Conservation (phyloP, 2,329 filamentous ascomycete genomes). For the Thelonectria olida region DNA sequence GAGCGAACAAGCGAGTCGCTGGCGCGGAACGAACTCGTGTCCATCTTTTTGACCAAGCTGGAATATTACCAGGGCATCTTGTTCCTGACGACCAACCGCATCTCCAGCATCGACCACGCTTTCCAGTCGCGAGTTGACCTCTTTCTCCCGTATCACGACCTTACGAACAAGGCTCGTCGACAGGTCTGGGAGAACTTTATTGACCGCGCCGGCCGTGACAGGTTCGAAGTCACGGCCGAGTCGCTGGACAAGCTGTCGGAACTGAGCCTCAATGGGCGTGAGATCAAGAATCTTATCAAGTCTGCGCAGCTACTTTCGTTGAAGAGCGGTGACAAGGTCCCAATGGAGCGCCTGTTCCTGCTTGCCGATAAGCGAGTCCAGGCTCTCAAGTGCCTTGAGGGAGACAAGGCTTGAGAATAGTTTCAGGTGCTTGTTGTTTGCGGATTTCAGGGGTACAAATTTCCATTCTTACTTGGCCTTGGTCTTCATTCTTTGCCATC, state of each 20-base stretch:
- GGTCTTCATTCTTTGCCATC: too few species aligned
- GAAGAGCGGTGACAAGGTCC: constrained; percentile 41
- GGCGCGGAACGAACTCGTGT: constrained; percentile 51
- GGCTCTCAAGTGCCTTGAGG: constrained; percentile 15
- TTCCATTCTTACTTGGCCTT: too few species aligned
- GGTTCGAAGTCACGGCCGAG: constrained; percentile 39
- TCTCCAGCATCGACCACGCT: constrained; percentile 46
- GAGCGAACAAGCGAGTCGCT: constrained; percentile 45
- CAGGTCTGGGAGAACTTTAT: constrained; percentile 51
- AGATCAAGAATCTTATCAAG: constrained; percentile 60
- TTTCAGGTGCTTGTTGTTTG: background rate
- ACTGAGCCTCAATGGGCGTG: constrained; percentile 55
- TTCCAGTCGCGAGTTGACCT: constrained; percentile 49
- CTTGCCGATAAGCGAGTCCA: constrained; percentile 44
- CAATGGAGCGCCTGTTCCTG: constrained; percentile 42
- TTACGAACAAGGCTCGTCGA: constrained; percentile 39
- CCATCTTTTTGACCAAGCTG: constrained; percentile 44
- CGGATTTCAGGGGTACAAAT: background rate
- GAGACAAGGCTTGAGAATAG: background rate
- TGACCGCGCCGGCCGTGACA: constrained; percentile 35
- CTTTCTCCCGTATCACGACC: constrained; percentile 42
- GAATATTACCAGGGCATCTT: constrained; percentile 51
- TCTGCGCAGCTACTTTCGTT: constrained; percentile 47
- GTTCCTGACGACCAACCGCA: constrained; percentile 51
- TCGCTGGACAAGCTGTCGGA: constrained; percentile 47